A percentile compares a stretch with the other conserved stretches of the same genome.
Conservation (phyloP, 768 basidiomycete species). For the Hygrophoropsis aurantiaca region DNA sequence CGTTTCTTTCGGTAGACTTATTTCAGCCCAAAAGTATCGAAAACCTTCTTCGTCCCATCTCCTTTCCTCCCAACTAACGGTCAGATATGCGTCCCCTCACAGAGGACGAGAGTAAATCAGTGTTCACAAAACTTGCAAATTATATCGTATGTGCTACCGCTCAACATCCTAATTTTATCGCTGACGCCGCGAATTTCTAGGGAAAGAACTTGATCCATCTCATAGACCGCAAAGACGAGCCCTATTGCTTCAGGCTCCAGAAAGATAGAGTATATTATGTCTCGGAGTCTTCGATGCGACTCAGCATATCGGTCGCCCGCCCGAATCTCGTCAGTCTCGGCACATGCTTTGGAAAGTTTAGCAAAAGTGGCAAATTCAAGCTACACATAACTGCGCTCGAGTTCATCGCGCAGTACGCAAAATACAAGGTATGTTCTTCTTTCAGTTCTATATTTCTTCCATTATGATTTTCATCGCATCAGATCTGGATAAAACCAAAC, state of each 20-base stretch:
- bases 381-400: constrained; percentile 93
- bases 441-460: neutral
- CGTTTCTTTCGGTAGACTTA: too few relatives aligned
- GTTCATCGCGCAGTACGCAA: constrained; percentile 93
- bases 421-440: constrained; percentile 78
- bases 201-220: constrained; percentile 96
- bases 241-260: constrained; percentile 94
- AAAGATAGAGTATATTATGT: constrained; percentile 96
- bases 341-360: constrained; percentile 97
- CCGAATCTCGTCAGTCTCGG: constrained; percentile 91
- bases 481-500: constrained; percentile 99
- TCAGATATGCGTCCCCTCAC: constrained; percentile 87
- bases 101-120: constrained; percentile 94
- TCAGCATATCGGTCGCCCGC: constrained; percentile 88
- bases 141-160: constrained; percentile 68
- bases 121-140: constrained; percentile 96
- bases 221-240: constrained; percentile 91
- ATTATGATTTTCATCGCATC: constrained; percentile 4
- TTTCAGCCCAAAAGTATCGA: too few relatives aligned
- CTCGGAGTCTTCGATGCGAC: constrained; percentile 90
- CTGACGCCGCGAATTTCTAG: constrained; percentile 36
- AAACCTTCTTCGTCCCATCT: constrained; percentile 14
- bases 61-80: constrained; percentile 15
- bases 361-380: constrained; percentile 96
- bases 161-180: neutral